phyloP scores from a whole-genome alignment of 352 stramenopile genomes.

The Globisporangium heterothallicum region DNA sequence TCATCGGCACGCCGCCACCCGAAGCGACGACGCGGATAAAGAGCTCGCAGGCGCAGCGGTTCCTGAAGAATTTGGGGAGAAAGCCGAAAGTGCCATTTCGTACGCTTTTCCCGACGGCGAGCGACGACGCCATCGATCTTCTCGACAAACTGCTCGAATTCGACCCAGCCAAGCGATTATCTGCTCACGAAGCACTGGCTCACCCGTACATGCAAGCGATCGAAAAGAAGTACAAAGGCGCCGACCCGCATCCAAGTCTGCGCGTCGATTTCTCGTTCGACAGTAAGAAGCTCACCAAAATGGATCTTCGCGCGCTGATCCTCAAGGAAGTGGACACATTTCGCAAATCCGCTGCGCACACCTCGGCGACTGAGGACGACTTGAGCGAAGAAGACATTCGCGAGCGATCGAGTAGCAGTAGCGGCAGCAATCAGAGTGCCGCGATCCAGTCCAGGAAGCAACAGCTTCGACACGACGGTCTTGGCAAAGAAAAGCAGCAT shows the following conservation, averaged over 20 bases:
- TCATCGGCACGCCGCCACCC: conserved; percentile 51
- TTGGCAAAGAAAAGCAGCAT: not conserved
- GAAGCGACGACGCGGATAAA: conserved; percentile 52
- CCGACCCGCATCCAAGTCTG: conserved; percentile 29
- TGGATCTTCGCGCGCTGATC: conserved; percentile 62
- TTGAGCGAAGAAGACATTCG: conserved; percentile 8
- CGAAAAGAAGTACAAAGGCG: conserved; percentile 54
- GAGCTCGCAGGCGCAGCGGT: conserved; percentile 65
- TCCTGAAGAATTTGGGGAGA: conserved; percentile 57
- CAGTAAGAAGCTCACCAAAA: conserved; percentile 57
- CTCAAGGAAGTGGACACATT: conserved; percentile 67
- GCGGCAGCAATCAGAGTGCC: not conserved
- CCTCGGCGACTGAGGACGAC: not conserved
- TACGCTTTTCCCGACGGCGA: conserved; percentile 47
- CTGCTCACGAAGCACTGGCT: conserved; percentile 48
- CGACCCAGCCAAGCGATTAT: conserved; percentile 47
- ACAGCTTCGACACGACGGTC: conserved; percentile 5
- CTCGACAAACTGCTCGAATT: conserved; percentile 64
- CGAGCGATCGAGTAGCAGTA: not conserved
- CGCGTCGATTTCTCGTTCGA: conserved; percentile 70
- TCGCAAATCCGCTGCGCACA: conserved; percentile 23
- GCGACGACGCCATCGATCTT: conserved; percentile 50
- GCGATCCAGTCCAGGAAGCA: not conserved
- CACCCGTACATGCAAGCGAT: conserved; percentile 73
- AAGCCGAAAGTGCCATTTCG: conserved; percentile 50